Evolutionary conservation across 1,139 yeast species (phyloP).

Genomic region (Yamadazyma dendronema): DNA sequence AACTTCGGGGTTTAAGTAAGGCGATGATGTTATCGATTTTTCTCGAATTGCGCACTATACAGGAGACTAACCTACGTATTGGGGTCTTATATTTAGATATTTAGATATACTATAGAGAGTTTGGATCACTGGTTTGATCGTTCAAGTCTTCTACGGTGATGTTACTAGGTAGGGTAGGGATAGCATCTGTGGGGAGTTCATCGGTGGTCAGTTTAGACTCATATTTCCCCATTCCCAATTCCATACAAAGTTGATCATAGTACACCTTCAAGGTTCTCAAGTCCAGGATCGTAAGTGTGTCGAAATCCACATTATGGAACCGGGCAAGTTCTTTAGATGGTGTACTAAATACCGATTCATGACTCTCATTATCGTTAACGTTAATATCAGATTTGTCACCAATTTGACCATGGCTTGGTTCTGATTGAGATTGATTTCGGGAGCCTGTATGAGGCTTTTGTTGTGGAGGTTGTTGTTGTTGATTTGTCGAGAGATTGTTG

Average conservation of each 20-base stretch:
- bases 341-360: constrained; percentile 18
- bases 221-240: constrained; percentile 15
- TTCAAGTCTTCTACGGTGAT: too few relatives aligned
- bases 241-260: constrained; percentile 40
- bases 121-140: constrained; percentile 11
- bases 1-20: not conserved
- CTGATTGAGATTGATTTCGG: constrained; percentile 17
- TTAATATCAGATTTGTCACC: not conserved
- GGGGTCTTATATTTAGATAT: not conserved
- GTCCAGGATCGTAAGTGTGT: constrained; percentile 35
- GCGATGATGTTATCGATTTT: constrained; percentile 12
- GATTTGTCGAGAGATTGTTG: constrained; percentile 24
- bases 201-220: constrained; percentile 17
- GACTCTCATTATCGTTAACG: constrained; percentile 10
- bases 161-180: too few relatives aligned
- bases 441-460: constrained; percentile 23
- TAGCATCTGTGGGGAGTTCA: constrained; percentile 5
- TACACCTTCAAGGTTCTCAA: constrained; percentile 30
- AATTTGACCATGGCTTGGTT: constrained; percentile 2
- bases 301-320: constrained; percentile 36
- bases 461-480: constrained; percentile 23
- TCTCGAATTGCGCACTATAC: constrained; percentile 13
- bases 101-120: constrained; percentile 9
- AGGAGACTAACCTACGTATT: too few relatives aligned
- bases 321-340: constrained; percentile 29